Base-by-base conservation (phyloP, 2,329 filamentous ascomycete genomes). In the Emericellopsis atlantica region DNA sequence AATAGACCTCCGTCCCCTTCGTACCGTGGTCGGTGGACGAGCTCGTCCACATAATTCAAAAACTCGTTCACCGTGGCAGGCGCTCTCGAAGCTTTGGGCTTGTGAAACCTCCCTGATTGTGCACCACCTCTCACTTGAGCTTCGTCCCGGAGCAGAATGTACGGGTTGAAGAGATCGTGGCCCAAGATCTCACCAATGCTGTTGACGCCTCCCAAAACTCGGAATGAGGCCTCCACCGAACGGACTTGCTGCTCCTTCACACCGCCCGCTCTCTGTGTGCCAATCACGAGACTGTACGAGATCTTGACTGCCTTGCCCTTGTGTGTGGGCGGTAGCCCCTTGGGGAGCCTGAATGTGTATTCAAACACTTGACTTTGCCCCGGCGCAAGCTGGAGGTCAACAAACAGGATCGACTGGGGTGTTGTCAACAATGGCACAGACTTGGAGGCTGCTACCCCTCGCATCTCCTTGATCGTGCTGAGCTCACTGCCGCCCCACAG, bases 381-480 rank as follows among this genome's bases (percentile, higher is more conserved):
- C 0, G 92, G 89, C 6, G 75, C 81, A 18, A 98, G 72, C 51
- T 83, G 79, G 42, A 98, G 67, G 58, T 98, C 89, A 40, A 98
- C 92, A 58, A 98, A 98, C 11, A 98, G 66, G 45, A 98, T 86
- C 2, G 88, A 95, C 61, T 96, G 92, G 1, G 90, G 89, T 5
- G 90, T 96, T 14, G 86, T 92, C n/a, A 98, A 70, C 37, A 98
- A 67, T 0, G 92, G 92, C 35, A 98, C 81, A 3, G 85, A 83
- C 55, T 87, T 89, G 26, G 87, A 84, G 56, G 83, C 92, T 22
- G 83, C 84, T 39, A 84, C 81, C 4, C 84, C 85, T 48, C 89
- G 82, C 86, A 96, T 95, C 56, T 96, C 89, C 53, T 89, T 88
- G 55, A 98, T 89, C 44, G 84, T 93, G 62, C 90, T 94, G 49